phyloP scores from a whole-genome alignment of 1,284 basidiomycete genomes.

The Coniferiporia sulphurascens region DNA sequence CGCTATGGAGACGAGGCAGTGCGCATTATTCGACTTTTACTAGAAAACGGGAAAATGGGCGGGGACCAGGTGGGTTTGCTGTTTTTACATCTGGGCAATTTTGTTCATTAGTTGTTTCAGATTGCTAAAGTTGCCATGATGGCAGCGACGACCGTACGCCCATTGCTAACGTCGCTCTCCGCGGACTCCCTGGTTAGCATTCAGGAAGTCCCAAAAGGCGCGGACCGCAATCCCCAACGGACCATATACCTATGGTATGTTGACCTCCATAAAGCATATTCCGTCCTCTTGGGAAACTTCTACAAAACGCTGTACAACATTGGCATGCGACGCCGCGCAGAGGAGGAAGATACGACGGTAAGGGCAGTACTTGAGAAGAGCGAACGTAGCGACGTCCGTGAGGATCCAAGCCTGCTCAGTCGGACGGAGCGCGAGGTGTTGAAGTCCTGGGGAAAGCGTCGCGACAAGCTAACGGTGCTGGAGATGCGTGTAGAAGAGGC shows the following conservation, averaged over 20 bases:
- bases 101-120: conserved; percentile 37
- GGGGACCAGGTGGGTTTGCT: conserved; percentile 77
- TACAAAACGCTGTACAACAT: conserved; percentile 91
- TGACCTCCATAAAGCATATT: conserved; percentile 77
- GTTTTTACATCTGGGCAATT: background rate
- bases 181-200: conserved; percentile 79
- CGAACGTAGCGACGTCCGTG: conserved; percentile 75
- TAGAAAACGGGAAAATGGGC: conserved; percentile 91
- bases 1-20: conserved; percentile 85
- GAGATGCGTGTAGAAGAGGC: conserved; percentile 81
- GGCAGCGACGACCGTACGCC: conserved; percentile 82
- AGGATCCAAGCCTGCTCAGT: conserved; percentile 65
- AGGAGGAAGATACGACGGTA: conserved; percentile 60
- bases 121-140: conserved; percentile 93
- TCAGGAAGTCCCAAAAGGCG: conserved; percentile 86
- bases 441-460: conserved; percentile 61
- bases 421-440: conserved; percentile 66
- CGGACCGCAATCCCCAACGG: conserved; percentile 79
- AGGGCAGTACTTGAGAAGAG: conserved; percentile 73
- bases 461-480: conserved; percentile 67
- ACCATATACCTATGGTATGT: conserved; percentile 92
- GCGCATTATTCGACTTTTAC: conserved; percentile 76
- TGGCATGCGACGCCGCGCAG: conserved; percentile 61
- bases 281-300: conserved; percentile 66
- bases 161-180: conserved; percentile 74